Evolutionary conservation across 2,329 filamentous ascomycete genomes (phyloP).

Genomic region (Fusarium napiforme): DNA sequence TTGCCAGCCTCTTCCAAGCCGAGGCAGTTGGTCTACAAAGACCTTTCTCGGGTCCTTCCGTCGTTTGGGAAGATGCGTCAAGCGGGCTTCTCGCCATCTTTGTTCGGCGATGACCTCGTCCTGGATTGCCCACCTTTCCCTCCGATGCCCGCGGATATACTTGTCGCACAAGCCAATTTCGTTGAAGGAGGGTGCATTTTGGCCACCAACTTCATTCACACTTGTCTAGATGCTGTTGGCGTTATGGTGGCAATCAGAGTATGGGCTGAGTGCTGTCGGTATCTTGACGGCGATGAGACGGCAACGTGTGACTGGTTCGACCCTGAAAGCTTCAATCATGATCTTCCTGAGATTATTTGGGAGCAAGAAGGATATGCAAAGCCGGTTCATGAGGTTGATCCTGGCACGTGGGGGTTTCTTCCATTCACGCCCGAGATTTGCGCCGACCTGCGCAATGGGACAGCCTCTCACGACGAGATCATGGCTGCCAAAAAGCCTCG

Average conservation of each 20-base stretch:
- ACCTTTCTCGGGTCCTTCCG: background rate
- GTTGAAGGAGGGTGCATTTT: background rate
- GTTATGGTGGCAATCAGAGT: background rate
- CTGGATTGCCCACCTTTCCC: background rate
- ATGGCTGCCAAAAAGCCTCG: background rate
- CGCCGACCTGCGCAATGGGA: background rate
- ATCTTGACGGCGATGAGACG: background rate
- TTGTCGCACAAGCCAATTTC: constrained; percentile 9
- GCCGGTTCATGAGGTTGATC: background rate
- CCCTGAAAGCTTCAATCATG: constrained; percentile 4
- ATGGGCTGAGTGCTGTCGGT: constrained; percentile 15
- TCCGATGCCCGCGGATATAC: background rate
- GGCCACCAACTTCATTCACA: constrained; percentile 7
- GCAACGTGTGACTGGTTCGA: constrained; percentile 5
- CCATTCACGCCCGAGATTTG: background rate
- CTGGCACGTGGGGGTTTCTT: background rate
- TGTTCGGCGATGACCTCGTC: background rate
- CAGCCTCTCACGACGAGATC: accelerated
- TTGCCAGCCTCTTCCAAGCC: background rate
- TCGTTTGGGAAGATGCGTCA: background rate
- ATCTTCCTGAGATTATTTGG: constrained; percentile 3
- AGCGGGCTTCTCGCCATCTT: background rate
- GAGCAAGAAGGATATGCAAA: constrained; percentile 1
- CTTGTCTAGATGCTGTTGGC: constrained; percentile 1
- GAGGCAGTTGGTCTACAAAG: background rate